A percentile compares a stretch with the other conserved stretches of the same genome.
Evolutionary conservation across 2,329 filamentous ascomycete species (phyloP).

Genomic region (Dactylellina leptospora): DNA sequence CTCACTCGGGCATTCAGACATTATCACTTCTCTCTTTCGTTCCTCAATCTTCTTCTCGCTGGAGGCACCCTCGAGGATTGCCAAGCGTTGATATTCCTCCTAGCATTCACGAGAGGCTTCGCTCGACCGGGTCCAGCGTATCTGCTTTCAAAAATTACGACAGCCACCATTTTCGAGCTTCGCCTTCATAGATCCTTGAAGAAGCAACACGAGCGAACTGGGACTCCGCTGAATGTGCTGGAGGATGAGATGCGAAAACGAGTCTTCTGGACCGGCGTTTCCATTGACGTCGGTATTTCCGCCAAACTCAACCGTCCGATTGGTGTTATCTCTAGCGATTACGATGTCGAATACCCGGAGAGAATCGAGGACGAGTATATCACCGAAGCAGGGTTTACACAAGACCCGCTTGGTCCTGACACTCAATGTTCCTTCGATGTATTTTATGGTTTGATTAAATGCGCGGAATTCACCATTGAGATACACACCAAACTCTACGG

Average conservation of each 20-base stretch:
- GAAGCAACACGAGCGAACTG: constrained; percentile 64
- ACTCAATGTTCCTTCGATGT: constrained; percentile 74
- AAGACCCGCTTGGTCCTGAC: constrained; percentile 63
- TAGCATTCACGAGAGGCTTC: constrained; percentile 76
- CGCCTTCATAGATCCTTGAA: constrained; percentile 77
- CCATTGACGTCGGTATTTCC: constrained; percentile 73
- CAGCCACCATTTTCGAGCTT: constrained; percentile 76
- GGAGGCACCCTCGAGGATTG: constrained; percentile 72
- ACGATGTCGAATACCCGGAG: constrained; percentile 80
- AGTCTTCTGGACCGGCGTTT: constrained; percentile 77
- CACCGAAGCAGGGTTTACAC: constrained; percentile 69
- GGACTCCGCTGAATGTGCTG: constrained; percentile 64
- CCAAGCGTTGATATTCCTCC: constrained; percentile 77
- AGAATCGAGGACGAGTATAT: constrained; percentile 76
- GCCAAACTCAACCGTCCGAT: constrained; percentile 81
- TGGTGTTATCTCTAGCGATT: constrained; percentile 76
- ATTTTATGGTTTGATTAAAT: constrained; percentile 61
- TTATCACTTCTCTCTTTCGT: constrained; percentile 77
- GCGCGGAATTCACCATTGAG: constrained; percentile 74
- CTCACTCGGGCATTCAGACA: constrained; percentile 76
- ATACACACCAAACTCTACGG: constrained; percentile 81
- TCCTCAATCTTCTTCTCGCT: constrained; percentile 71
- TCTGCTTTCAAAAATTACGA: constrained; percentile 71
- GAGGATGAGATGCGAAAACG: constrained; percentile 80
- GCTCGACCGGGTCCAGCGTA: constrained; percentile 80